Conservation (phyloP, 2,329 filamentous ascomycete genomes). For the Sordariomycetes sp. region DNA sequence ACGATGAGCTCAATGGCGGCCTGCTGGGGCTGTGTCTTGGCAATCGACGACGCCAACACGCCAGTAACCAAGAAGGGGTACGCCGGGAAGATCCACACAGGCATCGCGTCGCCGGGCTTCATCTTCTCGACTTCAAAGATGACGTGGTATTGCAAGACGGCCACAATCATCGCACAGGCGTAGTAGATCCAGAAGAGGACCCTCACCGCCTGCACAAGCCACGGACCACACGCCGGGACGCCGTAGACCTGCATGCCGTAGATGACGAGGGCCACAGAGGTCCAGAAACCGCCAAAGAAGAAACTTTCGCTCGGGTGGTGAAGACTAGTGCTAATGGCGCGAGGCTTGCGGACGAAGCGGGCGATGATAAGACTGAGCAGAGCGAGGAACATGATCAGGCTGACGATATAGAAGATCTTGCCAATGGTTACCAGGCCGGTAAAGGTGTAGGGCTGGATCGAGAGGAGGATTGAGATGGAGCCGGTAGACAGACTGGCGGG, state of each 20-base stretch:
- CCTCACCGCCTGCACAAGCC: slow-evolving; percentile 49
- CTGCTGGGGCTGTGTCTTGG: slow-evolving; percentile 46
- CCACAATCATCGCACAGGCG: slow-evolving; percentile 46
- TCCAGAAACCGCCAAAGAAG: slow-evolving; percentile 65
- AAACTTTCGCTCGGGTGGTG: slow-evolving; percentile 59
- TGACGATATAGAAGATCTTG: too few relatives aligned
- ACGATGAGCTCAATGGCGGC: slow-evolving; percentile 53
- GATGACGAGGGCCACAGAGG: slow-evolving; percentile 59
- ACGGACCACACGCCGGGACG: slow-evolving; percentile 42
- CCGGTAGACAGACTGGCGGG: slow-evolving; percentile 69
- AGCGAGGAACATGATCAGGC: slow-evolving; percentile 60
- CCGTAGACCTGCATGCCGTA: slow-evolving; percentile 58
- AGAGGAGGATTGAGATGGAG: slow-evolving; percentile 56
- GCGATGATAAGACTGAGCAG: slow-evolving; percentile 48
- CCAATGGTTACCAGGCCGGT: slow-evolving; percentile 54
- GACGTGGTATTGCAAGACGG: slow-evolving; percentile 58
- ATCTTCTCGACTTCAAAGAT: slow-evolving; percentile 56
- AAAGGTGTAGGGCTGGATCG: slow-evolving; percentile 56
- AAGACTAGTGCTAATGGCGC: slow-evolving; percentile 43
- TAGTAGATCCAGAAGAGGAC: slow-evolving; percentile 65
- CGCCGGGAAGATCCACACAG: slow-evolving; percentile 63
- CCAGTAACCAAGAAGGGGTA: slow-evolving; percentile 68
- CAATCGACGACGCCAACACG: slow-evolving; percentile 59
- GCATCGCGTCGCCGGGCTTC: slow-evolving; percentile 67
- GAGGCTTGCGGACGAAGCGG: slow-evolving; percentile 54